phyloP scores from a whole-genome alignment of 148 eudicot species.

The Fagopyrum tataricum region DNA sequence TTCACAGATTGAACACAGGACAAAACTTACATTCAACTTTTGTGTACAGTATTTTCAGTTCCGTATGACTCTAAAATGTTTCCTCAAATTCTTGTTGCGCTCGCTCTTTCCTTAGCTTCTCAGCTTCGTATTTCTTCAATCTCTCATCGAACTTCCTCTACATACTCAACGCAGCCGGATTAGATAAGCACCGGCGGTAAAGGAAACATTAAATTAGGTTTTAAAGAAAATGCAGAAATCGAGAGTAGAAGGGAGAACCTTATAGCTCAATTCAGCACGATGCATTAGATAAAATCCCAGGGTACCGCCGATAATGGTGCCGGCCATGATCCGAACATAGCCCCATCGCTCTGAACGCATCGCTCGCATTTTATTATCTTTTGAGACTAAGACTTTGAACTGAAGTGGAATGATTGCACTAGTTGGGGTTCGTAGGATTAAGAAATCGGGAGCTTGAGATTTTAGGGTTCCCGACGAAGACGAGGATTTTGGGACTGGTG shows the following conservation, averaged over 20 bases:
- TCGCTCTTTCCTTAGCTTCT: slow-evolving; percentile 27
- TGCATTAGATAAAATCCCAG: slow-evolving; percentile 53
- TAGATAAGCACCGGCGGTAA: background rate
- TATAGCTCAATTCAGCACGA: slow-evolving; percentile 37
- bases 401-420: background rate
- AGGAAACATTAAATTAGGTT: background rate
- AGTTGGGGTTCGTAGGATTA: background rate
- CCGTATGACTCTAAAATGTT: background rate
- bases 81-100: slow-evolving; percentile 21
- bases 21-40: background rate
- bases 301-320: slow-evolving; percentile 39
- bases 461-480: slow-evolving; percentile 7
- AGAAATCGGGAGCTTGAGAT: background rate
- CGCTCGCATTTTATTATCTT: slow-evolving; percentile 15
- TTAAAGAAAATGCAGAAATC: background rate
- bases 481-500: background rate
- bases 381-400: background rate
- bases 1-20: slow-evolving; percentile 4
- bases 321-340: slow-evolving; percentile 38
- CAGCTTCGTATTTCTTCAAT: slow-evolving; percentile 43
- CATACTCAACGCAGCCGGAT: background rate
- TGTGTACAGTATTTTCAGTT: background rate
- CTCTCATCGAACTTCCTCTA: slow-evolving; percentile 50
- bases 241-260: slow-evolving; percentile 23
- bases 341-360: slow-evolving; percentile 41